Evolutionary conservation across 495 filamentous ascomycete genomes (phyloP).

Genomic region (Recurvomyces mirabilis): DNA sequence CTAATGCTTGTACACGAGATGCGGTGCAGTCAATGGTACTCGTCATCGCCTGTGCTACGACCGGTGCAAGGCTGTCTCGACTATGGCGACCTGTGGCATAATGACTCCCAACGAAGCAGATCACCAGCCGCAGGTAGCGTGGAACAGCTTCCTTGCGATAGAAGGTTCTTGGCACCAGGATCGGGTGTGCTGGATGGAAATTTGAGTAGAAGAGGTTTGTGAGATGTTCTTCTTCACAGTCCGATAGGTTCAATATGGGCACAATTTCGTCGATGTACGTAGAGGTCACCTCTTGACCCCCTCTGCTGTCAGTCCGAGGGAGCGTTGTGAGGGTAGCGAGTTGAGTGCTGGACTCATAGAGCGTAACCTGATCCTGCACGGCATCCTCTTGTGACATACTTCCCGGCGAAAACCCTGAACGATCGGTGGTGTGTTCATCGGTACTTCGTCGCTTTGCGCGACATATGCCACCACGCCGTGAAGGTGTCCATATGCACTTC

Average conservation of each 20-base stretch:
- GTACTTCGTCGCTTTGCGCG: background rate
- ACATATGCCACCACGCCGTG: background rate
- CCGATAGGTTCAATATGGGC: too few relatives aligned
- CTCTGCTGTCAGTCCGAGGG: background rate
- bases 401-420: too few relatives aligned
- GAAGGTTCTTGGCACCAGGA: constrained; percentile 40
- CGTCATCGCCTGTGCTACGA: constrained; percentile 40
- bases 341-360: too few relatives aligned
- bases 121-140: constrained; percentile 16
- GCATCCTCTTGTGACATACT: too few relatives aligned
- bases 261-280: too few relatives aligned
- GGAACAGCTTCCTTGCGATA: constrained; percentile 7
- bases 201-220: constrained; percentile 46
- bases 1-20: constrained; percentile 55
- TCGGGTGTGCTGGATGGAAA: constrained; percentile 62
- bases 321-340: too few relatives aligned
- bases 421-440: too few relatives aligned
- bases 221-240: constrained; percentile 1
- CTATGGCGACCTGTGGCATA: constrained; percentile 42
- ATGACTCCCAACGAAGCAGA: constrained; percentile 48
- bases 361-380: too few relatives aligned
- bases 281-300: background rate
- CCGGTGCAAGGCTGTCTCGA: constrained; percentile 42
- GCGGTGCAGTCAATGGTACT: background rate
- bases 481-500: background rate